Base-by-base conservation (phyloP, 305 asterid genomes). In the Caryopteris hybrid region DNA sequence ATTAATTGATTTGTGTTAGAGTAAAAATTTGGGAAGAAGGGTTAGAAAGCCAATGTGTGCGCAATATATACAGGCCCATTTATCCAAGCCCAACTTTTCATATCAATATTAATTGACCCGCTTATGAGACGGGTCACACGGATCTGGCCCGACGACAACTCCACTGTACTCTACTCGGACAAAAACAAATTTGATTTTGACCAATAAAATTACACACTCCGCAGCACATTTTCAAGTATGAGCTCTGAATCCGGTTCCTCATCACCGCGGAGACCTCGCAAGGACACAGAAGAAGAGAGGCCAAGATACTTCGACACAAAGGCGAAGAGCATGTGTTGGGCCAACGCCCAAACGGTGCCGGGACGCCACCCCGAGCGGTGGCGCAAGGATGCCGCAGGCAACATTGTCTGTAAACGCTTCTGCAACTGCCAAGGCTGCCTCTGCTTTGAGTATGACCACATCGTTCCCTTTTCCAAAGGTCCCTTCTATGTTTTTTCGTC, bases 311-410 rank as follows among this genome's bases (percentile, higher is more conserved):
- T 93, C 78, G 97, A 88, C 68, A 22, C 57, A 2, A 85, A 76
- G 70, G 96, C 95, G 1, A 93, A 90, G 85, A 73, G 41, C 72
- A 69, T 33, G 22, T 90, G 97, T 73, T 90, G 99, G 99, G 73
- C 90, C 47, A 83, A 79, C 34, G 97, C 99, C n/a, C 85, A 87
- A 1, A 75, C 85, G 8, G 91, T 93, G 41, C 85, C 85, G 0
- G 97, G 97, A 66, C 97, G 99, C 74, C 97, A 93, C 78, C 97
- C 99, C 11, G 97, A 90, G 70, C 82, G 99, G 70, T 93, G 99
- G 99, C 97, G 97, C 69, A 93, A 90, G 73, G 99, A 93, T 50
- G 84, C 88, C 39, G 99, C 97, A 27, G 99, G 99, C 13, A 93
- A 93, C 84, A 57, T 87, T 11, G 96, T 93, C 79, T 93, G 97